Evolutionary conservation across 163 green algal species (phyloP), one percentile per base, ranked within the genome.

Genomic region (Trebouxia gelatinosa): DNA sequence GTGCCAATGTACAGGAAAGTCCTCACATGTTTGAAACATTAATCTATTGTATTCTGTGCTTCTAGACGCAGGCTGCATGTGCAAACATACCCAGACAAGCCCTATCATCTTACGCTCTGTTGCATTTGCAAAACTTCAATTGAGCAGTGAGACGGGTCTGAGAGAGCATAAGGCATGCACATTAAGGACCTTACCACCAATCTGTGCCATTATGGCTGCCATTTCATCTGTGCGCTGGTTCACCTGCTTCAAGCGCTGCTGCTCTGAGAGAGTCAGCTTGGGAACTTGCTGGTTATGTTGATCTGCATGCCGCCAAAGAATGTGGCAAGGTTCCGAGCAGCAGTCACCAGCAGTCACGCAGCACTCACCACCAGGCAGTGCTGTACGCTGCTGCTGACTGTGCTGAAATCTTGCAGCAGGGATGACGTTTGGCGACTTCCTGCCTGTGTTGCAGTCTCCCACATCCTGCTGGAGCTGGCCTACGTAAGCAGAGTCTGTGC

Each of bases 211-310:
- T 3, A 72, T n/a, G 5, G 64, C 35, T 35, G 64, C 64, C 64
- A 72, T 13, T 2, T 72, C 64, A 34, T 43, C 35, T n/a, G 32
- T 72, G 16, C 64, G 35, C 37, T 72, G 64, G 6, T 72, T 29
- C 3, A 72, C 64, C 64, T 72, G 64, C 64, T 51, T 26, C 35
- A 72, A 16, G 2, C 11, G 50, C 17, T 72, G 64, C 64, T 72
- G 21, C 19, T 51, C 64, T 72, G 26, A 2, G 5, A 31, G 19
- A 34, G 64, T 26, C 5, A 72, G 64, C 64, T n/a, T 51, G 32
- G 64, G 2, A 1, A 1, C 64, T 32, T 48, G 64, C 26, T 51
- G 35, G 11, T 13, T 54, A 54, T 54, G 43, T 54, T 54, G 43
- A 23, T 9, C 11, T 54, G 43, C 43, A 23, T 13, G 9, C 11